These are phyloP conservation scores for Excoecaria cochinchinensis DNA, from an alignment of 345 rosid species.

Conservation along the genomic window DNA sequence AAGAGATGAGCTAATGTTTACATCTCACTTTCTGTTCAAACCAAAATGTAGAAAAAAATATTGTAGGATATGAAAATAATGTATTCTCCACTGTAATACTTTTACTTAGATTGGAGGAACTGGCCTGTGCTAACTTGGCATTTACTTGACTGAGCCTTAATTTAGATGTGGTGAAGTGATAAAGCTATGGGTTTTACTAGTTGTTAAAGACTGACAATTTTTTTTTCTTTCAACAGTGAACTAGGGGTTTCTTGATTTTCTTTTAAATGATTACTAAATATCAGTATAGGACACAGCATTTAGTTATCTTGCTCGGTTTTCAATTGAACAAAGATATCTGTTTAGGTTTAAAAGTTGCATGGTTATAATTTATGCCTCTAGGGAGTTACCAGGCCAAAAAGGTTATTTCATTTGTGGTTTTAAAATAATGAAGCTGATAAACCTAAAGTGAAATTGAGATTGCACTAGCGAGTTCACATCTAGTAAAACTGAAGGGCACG, in stretches of 20 bases:
- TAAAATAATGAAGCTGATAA: not conserved
- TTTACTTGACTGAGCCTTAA: not conserved
- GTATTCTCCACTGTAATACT: not conserved
- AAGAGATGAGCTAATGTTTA: constrained; percentile 2
- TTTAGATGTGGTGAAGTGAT: not conserved
- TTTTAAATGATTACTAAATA: not conserved
- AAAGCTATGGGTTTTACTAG: not conserved
- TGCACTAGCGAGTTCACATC: not conserved
- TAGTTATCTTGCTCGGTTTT: not conserved
- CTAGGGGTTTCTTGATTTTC: not conserved
- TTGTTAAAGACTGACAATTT: not conserved
- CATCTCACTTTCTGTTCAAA: constrained; percentile 13
- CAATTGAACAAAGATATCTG: too few species aligned
- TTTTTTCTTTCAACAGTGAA: not conserved
- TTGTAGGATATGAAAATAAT: constrained; percentile 2
- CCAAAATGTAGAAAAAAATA: not conserved
- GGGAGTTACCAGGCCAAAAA: too few species aligned
- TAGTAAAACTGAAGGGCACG: not conserved
- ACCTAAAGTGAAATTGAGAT: not conserved
- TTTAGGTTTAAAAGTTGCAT: not conserved
- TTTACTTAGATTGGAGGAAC: not conserved
- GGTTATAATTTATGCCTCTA: not conserved
- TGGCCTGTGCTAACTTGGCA: not conserved
- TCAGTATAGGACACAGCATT: not conserved
- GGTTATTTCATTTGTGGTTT: not conserved